Evolutionary conservation across 495 filamentous ascomycete species (phyloP), one percentile per base, ranked within the genome.

Genomic region (Annulohypoxylon moriforme): DNA sequence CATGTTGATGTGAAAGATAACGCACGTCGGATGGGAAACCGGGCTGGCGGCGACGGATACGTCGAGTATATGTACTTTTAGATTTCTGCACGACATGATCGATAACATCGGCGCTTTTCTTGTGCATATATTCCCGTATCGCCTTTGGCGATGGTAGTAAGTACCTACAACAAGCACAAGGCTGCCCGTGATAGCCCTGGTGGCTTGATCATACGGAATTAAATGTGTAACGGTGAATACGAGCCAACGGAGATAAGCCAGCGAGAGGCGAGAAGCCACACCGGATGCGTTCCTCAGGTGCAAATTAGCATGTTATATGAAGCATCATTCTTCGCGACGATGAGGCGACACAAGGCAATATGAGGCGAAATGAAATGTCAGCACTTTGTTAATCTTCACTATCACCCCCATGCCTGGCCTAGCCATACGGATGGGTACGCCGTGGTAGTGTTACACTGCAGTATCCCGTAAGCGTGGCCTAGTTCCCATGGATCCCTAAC

Each of bases 401-500:
- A 25, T 68, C 8, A 20, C 10, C 27, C 44, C 29, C 10, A 49
- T 0, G 18, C 22, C 38, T 46, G 33, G 9, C 31, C 53, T 20
- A 33, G 13, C 53, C 55, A 4, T 40, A 25, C 33, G 9, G 42
- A 38, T 60, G 20, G 13, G 14, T 6, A 57, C 25, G 18, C 13
- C 38, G 58, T 47, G 38, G 25, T 11, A 18, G 24, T 34, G 67
- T 69, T 64, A 64, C 67, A 69, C 60, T 31, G 18, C 52, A 50
- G 33, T 40, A 40, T 40, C 36, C 36, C 36, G 36, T 36, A 52
- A 27, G 24, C 22, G 20, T 31, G 18, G 50, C 25, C 62, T 56
- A 31, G 22, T 34, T 27, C 20, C 20, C 40, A 50, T 22, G 16
- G 4, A 22, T 40, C 46, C 58, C 50, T 13, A 46, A 22, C 9